Conservation (phyloP, 441 rosid genomes). For the Dalechampia spathulata region DNA sequence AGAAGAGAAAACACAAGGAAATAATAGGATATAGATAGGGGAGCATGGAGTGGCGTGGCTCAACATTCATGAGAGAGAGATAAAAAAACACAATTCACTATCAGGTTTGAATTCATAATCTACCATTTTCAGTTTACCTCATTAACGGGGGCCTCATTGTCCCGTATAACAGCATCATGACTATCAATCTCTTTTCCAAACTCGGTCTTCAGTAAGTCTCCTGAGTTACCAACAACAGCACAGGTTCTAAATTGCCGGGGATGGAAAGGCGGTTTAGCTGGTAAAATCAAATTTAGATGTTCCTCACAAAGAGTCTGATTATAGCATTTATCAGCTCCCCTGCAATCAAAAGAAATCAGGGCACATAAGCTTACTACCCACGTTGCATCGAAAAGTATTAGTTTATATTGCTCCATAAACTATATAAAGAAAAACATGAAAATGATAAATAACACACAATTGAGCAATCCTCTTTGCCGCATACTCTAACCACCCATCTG, state of each 20-base stretch:
- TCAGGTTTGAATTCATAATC: background rate
- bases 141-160: conserved; percentile 96
- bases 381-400: too few relatives aligned
- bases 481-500: conserved; percentile 96
- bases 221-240: conserved; percentile 96
- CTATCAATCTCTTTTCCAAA: conserved; percentile 90
- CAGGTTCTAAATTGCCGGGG: conserved; percentile 84
- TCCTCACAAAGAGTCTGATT: conserved; percentile 90
- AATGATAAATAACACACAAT: conserved; percentile 40
- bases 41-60: too few relatives aligned
- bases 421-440: background rate
- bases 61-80: too few relatives aligned
- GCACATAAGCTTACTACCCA: conserved; percentile 9
- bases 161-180: conserved; percentile 91
- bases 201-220: conserved; percentile 83
- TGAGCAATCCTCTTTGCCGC: conserved; percentile 97
- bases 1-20: background rate
- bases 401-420: background rate
- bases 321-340: conserved; percentile 86
- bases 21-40: background rate
- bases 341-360: conserved; percentile 22
- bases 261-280: conserved; percentile 81
- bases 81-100: background rate
- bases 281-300: conserved; percentile 75
- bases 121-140: conserved; percentile 33